Percentiles rank a stretch among this genome's conserved stretches.
Conservation (phyloP, 352 stramenopile species). For the Globisporangium nagaii region DNA sequence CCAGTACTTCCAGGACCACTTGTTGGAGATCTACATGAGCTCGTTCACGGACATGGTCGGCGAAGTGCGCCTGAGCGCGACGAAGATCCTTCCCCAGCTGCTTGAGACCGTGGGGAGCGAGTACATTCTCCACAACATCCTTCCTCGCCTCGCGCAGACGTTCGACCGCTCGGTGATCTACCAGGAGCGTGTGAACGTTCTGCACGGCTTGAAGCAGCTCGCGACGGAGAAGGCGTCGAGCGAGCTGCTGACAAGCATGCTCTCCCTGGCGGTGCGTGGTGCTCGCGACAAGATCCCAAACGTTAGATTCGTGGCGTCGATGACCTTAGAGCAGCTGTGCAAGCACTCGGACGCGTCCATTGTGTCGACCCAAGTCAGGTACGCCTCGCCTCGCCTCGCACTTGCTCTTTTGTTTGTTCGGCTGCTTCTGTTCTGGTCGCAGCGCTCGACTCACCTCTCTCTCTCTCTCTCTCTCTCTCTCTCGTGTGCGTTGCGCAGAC, state of each 20-base stretch:
- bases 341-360: conserved; percentile 69
- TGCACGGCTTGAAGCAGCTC: conserved; percentile 73
- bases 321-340: conserved; percentile 80
- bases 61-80: conserved; percentile 93
- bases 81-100: conserved; percentile 75
- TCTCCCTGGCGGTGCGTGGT: conserved; percentile 62
- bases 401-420: no score
- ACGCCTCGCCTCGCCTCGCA: no score
- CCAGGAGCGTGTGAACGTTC: conserved; percentile 82
- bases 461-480: background rate
- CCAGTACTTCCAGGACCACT: conserved; percentile 80
- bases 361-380: conserved; percentile 71
- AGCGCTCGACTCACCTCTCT: background rate
- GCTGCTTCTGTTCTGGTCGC: background rate
- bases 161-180: conserved; percentile 86
- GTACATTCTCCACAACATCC: conserved; percentile 79
- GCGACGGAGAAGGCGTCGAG: conserved; percentile 64
- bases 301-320: conserved; percentile 84
- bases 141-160: conserved; percentile 70
- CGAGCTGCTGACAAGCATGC: conserved; percentile 61
- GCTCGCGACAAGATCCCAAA: conserved; percentile 85
- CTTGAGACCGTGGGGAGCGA: conserved; percentile 76
- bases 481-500: no score
- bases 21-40: conserved; percentile 88
- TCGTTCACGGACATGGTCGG: conserved; percentile 91